phyloP scores from a whole-genome alignment of 2,329 filamentous ascomycete genomes.

The Xylaria sp. region DNA sequence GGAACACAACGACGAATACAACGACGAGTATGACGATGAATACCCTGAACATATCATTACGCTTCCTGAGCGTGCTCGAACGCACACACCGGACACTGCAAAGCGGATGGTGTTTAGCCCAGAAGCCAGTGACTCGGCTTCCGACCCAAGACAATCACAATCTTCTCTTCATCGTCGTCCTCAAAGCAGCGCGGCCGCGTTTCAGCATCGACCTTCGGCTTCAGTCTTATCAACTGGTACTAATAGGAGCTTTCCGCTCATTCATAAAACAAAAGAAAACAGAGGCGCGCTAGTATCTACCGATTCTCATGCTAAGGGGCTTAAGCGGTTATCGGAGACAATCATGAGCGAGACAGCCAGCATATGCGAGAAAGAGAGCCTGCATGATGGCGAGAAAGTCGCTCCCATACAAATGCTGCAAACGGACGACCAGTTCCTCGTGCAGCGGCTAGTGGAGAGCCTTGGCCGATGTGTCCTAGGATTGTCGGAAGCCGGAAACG shows the following conservation, averaged over 20 bases:
- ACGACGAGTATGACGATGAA: conserved; percentile 35
- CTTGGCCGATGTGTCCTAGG: conserved; percentile 70
- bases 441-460: conserved; percentile 69
- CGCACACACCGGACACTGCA: conserved; percentile 50
- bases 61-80: conserved; percentile 44
- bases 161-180: conserved; percentile 57
- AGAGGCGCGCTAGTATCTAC: conserved; percentile 61
- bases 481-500: conserved; percentile 64
- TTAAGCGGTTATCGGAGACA: conserved; percentile 60
- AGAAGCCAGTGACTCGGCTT: conserved; percentile 43
- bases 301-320: conserved; percentile 61
- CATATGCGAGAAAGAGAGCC: conserved; percentile 53
- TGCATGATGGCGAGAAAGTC: conserved; percentile 45
- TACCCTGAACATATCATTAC: conserved; percentile 40
- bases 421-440: conserved; percentile 68
- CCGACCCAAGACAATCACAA: conserved; percentile 43
- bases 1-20: conserved; percentile 39
- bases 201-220: conserved; percentile 65
- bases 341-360: conserved; percentile 62
- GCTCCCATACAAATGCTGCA: conserved; percentile 60
- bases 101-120: conserved; percentile 45
- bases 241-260: conserved; percentile 70
- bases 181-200: conserved; percentile 54
- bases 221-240: conserved; percentile 69
- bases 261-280: conserved; percentile 62